A percentile compares a stretch with the other conserved stretches of the same genome.
phyloP scores from a whole-genome alignment of 192 early-diverging fungal genomes.

The Coemansia sp. region DNA sequence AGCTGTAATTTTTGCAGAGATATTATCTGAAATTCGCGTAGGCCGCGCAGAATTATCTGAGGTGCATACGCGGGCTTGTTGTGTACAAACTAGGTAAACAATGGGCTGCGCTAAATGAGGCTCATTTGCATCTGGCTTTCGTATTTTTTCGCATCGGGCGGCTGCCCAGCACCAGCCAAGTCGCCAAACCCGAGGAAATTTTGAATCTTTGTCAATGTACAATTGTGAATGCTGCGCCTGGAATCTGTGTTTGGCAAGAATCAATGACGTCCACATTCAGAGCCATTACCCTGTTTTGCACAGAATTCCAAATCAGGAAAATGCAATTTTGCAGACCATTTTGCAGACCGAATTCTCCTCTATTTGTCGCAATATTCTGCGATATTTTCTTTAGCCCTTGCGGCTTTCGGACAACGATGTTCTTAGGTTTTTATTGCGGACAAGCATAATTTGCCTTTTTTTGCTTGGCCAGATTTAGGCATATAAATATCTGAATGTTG shows the following conservation, averaged over 20 bases:
- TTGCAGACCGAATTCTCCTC: background rate
- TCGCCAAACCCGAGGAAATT: background rate
- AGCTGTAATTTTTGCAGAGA: slow-evolving; percentile 7
- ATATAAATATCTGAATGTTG: slow-evolving; percentile 6
- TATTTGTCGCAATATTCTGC: background rate
- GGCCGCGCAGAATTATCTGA: slow-evolving; percentile 1
- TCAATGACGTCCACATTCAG: slow-evolving; percentile 12
- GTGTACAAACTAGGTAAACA: slow-evolving; percentile 7
- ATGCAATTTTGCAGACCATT: too few species aligned
- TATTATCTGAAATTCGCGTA: background rate
- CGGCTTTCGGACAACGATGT: background rate
- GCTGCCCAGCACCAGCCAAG: background rate
- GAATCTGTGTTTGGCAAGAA: background rate
- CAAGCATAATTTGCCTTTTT: slow-evolving; percentile 17
- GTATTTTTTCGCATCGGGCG: slow-evolving; percentile 8
- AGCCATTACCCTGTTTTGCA: slow-evolving; percentile 15
- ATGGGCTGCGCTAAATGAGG: slow-evolving; percentile 10
- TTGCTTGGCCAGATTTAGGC: slow-evolving; percentile 2
- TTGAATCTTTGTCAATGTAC: slow-evolving; percentile 1
- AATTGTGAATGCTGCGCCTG: slow-evolving; percentile 5
- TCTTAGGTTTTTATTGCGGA: background rate
- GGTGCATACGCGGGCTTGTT: slow-evolving; percentile 5
- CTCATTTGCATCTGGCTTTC: slow-evolving; percentile 28
- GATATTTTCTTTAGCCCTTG: background rate
- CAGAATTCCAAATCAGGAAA: background rate